Evolutionary conservation across 257 asterid genomes (phyloP).

Genomic region (Haberlea rhodopensis): DNA sequence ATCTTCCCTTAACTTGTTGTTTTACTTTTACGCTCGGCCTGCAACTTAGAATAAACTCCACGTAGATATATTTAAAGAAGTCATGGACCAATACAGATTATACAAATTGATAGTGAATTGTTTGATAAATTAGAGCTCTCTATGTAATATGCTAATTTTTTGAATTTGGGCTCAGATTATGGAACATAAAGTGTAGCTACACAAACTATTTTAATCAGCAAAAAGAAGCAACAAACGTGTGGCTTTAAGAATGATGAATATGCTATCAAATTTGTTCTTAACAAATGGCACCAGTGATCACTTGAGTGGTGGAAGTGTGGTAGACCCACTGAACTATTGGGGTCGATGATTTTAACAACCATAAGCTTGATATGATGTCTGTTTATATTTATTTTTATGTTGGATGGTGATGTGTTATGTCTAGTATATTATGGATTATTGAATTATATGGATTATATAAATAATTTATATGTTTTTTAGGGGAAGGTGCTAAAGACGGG

Average conservation of each 20-base stretch:
- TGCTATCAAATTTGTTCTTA: not conserved
- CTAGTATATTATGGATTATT: no score
- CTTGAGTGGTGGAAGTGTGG: constrained; percentile 20
- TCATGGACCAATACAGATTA: not conserved
- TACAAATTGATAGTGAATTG: not conserved
- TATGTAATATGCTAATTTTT: no score
- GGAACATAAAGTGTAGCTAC: no score
- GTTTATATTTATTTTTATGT: no score
- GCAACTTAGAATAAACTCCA: not conserved
- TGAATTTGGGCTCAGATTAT: no score
- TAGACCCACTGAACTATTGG: constrained; percentile 1
- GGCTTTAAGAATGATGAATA: not conserved
- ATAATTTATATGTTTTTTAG: no score
- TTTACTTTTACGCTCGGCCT: not conserved
- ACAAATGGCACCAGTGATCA: constrained; percentile 23
- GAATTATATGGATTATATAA: no score
- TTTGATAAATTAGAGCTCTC: not conserved
- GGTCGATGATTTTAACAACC: not conserved
- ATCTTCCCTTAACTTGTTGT: not conserved
- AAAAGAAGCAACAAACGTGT: not conserved
- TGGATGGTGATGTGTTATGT: no score
- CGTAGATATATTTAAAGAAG: not conserved
- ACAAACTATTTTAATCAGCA: not conserved
- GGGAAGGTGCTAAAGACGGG: no score
- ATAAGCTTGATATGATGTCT: not conserved